Evolutionary conservation across 1,284 basidiomycete species (phyloP), one percentile per base, ranked within the genome.

Genomic region (Rhodotorula mucilaginosa): DNA sequence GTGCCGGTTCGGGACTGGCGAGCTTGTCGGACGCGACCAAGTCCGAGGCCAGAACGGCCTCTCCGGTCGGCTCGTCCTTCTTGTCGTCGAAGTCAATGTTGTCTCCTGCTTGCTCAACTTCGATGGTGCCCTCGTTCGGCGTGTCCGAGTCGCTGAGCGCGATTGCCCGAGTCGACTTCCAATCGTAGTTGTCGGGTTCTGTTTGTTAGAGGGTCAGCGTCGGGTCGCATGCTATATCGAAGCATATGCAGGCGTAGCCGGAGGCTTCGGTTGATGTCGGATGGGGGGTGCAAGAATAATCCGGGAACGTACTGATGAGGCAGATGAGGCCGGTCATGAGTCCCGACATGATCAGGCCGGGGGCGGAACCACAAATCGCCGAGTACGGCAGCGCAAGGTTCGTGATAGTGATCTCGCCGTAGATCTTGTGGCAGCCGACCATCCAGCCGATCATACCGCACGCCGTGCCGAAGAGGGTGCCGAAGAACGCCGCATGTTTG

Each of bases 271-370:
- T 34, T 34, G 34, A 34, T 34, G 34, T 34, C 34, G 34, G 34
- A 3, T 34, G 34, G 34, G 34, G 34, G 3, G 3, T 34, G 34
- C 34, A 34, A 34, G 34, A 34, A 34, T 6, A 34, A 34, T 34
- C 34, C 34, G 34, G 34, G 34, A 34, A 34, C 65, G 48, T 15
- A 68, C 86, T 87, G 62, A 90, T 82, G 58, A 87, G 80, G 0
- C 90, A 90, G 59, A 86, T 83, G 0, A 83, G 83, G 44, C 88
- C 82, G 0, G 91, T 86, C 74, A 96, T 83, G 67, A 97, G 88
- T 0, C 86, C 90, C 10, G 92, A 91, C 31, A 91, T 85, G 29
- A 88, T 88, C 76, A 97, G 91, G 0, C 92, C 89, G 1, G 91
- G 65, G 13, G 72, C 63, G 12, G 73, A 68, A 26, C 76, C 76